Evolutionary conservation across 305 asterid species (phyloP), one percentile per base, ranked within the genome.

Genomic region (Solanum chacoense): DNA sequence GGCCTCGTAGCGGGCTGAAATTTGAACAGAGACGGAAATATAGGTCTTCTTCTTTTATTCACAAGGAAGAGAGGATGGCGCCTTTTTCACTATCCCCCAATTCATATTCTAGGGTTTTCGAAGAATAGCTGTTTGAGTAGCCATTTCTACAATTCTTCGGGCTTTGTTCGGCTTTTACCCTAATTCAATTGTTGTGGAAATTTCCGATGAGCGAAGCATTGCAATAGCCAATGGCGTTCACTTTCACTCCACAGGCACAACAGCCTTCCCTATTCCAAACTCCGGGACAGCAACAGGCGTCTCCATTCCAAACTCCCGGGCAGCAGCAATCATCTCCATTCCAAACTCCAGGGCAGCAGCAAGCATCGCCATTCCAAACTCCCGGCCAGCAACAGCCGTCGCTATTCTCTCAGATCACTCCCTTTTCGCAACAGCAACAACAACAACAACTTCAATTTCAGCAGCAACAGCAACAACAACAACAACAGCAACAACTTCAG

Each of bases 241-340:
- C 94, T 12, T 96, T 94, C 92, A 95, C 92, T 32, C 95, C 85
- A 72, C 95, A 92, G 85, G 91, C 90, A 84, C 96, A 93, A 89
- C 96, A 91, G 26, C 91, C 91, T 73, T 90, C 95, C 14, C 84
- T 71, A 28, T 94, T 95, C 87, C 95, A 92, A 94, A 95, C 91
- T 32, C 94, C 85, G 28, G 73, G 20, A 11, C 95, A 92, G 86
- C 94, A 90, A 72, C 96, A 90, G 0, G 14, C 89, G 22, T 79
- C 45, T 14, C 94, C 94, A 12, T 92, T 93, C 37, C 86, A 72
- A 20, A 50, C 50, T 28, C 90, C 85, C 26, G 85, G 65, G 14
- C 85, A 79, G 42, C 95, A 92, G 90, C 96, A 91, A 20, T 89
- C 92, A 86, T 90, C 95, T 6, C 85, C 80, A 18, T 93, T 95